Conservation (phyloP, 129 eudicot genomes). For the Erigeron canadensis region DNA sequence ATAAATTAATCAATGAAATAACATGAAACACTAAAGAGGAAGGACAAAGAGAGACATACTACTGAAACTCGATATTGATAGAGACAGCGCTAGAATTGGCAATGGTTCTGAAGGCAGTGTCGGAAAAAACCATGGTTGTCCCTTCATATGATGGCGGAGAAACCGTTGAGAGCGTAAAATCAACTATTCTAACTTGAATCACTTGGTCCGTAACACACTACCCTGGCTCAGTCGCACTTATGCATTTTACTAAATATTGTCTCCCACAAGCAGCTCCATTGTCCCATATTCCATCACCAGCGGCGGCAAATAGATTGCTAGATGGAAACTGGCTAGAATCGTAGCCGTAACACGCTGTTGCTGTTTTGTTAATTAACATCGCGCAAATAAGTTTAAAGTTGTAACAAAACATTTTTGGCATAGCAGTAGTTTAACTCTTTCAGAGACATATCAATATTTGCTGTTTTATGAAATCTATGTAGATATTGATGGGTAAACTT, state of each 20-base stretch:
- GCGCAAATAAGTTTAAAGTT: too few species aligned
- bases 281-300: constrained; percentile 74
- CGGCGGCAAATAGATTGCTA: constrained; percentile 66
- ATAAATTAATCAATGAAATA: neutral
- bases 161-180: constrained; percentile 30
- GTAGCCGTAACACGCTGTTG: constrained; percentile 55
- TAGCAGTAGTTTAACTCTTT: too few species aligned
- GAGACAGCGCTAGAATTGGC: constrained; percentile 31
- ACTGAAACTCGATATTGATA: constrained; percentile 60
- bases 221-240: constrained; percentile 40
- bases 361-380: constrained; percentile 18
- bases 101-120: constrained; percentile 47
- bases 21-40: neutral
- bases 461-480: too few species aligned
- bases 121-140: constrained; percentile 52
- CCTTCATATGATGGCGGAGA: constrained; percentile 32
- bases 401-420: too few species aligned
- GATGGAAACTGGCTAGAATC: constrained; percentile 66
- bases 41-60: constrained; percentile 28
- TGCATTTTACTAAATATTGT: constrained; percentile 63
- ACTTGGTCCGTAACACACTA: constrained; percentile 38
- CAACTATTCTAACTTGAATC: constrained; percentile 55
- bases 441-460: too few species aligned
- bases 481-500: too few species aligned
- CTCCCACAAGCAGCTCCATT: constrained; percentile 78